Conservation (phyloP, 805 yeast genomes). For the Phaffomyces opuntiae region DNA sequence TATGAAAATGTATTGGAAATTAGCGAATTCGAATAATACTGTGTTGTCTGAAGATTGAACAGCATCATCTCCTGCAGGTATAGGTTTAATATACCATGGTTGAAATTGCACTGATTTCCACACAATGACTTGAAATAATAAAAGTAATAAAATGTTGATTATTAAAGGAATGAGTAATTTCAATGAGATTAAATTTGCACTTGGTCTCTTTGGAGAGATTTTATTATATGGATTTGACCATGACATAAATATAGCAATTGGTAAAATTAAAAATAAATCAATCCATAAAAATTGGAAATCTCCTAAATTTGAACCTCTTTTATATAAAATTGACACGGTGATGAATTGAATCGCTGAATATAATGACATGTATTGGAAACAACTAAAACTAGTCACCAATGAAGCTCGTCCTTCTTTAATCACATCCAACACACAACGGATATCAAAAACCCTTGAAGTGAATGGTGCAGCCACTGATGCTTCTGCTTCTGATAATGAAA, state of each 20-base stretch:
- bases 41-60: conserved; percentile 90
- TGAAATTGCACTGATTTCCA: conserved; percentile 56
- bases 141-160: conserved; percentile 62
- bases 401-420: conserved; percentile 94
- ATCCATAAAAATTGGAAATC: conserved; percentile 95
- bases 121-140: conserved; percentile 56
- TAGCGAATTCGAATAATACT: conserved; percentile 68
- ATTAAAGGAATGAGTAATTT: conserved; percentile 78
- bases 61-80: conserved; percentile 74
- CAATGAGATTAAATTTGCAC: conserved; percentile 87
- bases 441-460: conserved; percentile 84
- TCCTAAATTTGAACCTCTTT: conserved; percentile 87
- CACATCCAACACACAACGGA: conserved; percentile 86
- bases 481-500: conserved; percentile 93
- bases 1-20: conserved; percentile 81
- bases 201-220: conserved; percentile 72
- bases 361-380: conserved; percentile 96
- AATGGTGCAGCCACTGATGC: conserved; percentile 99
- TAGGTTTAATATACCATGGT: conserved; percentile 75
- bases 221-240: conserved; percentile 77
- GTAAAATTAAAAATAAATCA: conserved; percentile 83
- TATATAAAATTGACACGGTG: conserved; percentile 77
- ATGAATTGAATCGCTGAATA: conserved; percentile 95
- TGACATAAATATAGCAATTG: conserved; percentile 95
- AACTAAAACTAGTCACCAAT: conserved; percentile 88